These are phyloP conservation scores for Boletus insuetus DNA, from an alignment of 768 basidiomycete genomes.

Conservation along the genomic window DNA sequence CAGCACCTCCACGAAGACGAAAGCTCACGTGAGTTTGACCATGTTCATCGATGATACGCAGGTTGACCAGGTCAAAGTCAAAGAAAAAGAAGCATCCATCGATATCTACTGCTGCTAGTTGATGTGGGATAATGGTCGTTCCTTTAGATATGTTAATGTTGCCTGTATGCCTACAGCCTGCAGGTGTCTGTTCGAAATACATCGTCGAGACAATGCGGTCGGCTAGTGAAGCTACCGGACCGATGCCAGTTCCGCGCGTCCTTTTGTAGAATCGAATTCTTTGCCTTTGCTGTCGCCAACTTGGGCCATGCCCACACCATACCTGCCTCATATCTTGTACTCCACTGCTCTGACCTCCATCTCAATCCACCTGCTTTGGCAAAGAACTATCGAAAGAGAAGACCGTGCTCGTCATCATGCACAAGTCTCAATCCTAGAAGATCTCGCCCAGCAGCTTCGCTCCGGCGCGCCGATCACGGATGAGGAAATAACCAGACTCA, in stretches of 20 bases:
- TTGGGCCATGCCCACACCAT: slow-evolving; percentile 32
- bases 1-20: slow-evolving; percentile 11
- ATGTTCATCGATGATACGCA: background rate
- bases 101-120: background rate
- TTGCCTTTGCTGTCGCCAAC: background rate
- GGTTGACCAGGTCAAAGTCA: slow-evolving; percentile 10
- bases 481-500: slow-evolving; percentile 53
- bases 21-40: slow-evolving; percentile 13
- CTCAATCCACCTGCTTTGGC: slow-evolving; percentile 62
- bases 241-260: too few species aligned
- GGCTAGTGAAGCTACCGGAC: too few species aligned
- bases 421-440: slow-evolving; percentile 61
- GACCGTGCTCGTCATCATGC: slow-evolving; percentile 55
- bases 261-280: too few species aligned
- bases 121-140: background rate
- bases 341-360: slow-evolving; percentile 64
- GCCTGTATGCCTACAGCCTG: background rate
- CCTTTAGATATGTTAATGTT: background rate
- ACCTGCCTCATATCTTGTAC: slow-evolving; percentile 64
- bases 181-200: background rate
- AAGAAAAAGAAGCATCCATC: slow-evolving; percentile 19
- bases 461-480: slow-evolving; percentile 43
- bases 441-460: slow-evolving; percentile 51
- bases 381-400: slow-evolving; percentile 47
- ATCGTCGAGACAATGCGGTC: background rate